Evolutionary conservation across 345 rosid species (phyloP).

Genomic region (Gossypium anomalum): DNA sequence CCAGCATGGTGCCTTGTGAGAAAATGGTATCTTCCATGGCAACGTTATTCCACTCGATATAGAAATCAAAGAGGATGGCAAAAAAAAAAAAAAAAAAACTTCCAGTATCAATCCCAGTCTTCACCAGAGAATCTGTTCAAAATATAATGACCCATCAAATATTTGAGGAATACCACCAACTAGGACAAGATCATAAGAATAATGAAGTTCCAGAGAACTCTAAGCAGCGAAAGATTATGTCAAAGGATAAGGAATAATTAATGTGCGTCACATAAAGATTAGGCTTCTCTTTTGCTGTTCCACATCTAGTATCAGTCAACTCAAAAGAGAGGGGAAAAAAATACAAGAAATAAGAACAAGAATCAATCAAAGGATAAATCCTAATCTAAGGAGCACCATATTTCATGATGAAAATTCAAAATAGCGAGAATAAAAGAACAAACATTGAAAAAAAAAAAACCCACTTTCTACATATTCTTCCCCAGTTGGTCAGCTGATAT

Average conservation of each 20-base stretch:
- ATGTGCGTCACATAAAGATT: slow-evolving; percentile 12
- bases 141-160: not conserved
- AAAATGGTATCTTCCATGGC: slow-evolving; percentile 58
- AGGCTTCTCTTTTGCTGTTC: slow-evolving; percentile 8
- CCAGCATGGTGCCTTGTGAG: slow-evolving; percentile 33
- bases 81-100: not conserved
- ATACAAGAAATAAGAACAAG: not conserved
- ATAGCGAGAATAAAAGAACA: slow-evolving; percentile 12
- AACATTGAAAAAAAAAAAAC: slow-evolving; percentile 16
- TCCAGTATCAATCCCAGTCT: slow-evolving; percentile 16
- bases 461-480: slow-evolving; percentile 35
- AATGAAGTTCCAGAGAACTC: slow-evolving; percentile 2
- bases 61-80: slow-evolving; percentile 3
- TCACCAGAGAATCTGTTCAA: slow-evolving; percentile 20
- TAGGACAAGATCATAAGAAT: not conserved
- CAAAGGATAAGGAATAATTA: not conserved
- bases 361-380: slow-evolving; percentile 25
- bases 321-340: not conserved
- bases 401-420: slow-evolving; percentile 18
- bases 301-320: slow-evolving; percentile 6
- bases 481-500: slow-evolving; percentile 22
- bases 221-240: not conserved
- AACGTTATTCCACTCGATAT: slow-evolving; percentile 6
- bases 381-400: slow-evolving; percentile 27
- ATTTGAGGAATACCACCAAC: slow-evolving; percentile 9